Evolutionary conservation across 2,329 filamentous ascomycete genomes (phyloP).

Genomic region (Aspergillus luchuensis): DNA sequence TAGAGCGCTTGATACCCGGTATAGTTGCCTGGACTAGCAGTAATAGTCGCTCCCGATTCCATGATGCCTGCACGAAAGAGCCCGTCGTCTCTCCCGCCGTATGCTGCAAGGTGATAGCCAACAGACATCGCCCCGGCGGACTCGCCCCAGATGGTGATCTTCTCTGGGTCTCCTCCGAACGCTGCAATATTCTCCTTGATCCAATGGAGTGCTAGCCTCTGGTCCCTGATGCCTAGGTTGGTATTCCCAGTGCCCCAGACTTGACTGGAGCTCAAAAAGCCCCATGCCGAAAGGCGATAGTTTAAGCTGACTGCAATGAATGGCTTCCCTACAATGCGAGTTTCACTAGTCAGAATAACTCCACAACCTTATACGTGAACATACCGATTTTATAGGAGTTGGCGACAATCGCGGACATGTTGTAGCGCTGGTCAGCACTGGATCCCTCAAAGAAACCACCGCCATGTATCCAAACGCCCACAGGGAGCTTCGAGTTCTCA

Average conservation of each 20-base stretch:
- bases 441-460: constrained; percentile 57
- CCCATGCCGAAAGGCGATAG: constrained; percentile 56
- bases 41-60: constrained; percentile 56
- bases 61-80: constrained; percentile 58
- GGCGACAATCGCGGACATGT: constrained; percentile 61
- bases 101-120: constrained; percentile 55
- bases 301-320: constrained; percentile 59
- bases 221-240: constrained; percentile 59
- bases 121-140: constrained; percentile 56
- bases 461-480: constrained; percentile 64
- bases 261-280: constrained; percentile 54
- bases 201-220: constrained; percentile 42
- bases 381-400: constrained; percentile 52
- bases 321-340: constrained; percentile 42
- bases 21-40: constrained; percentile 42
- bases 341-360: not conserved
- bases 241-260: constrained; percentile 46
- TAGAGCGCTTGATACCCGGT: constrained; percentile 54
- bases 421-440: constrained; percentile 60
- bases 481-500: constrained; percentile 50
- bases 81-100: constrained; percentile 56
- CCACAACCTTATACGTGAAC: not conserved
- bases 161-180: constrained; percentile 38
- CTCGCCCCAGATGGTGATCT: constrained; percentile 58
- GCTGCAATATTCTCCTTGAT: constrained; percentile 40